Base-by-base conservation (phyloP, 805 yeast genomes). In the Wickerhamiella lipophila region DNA sequence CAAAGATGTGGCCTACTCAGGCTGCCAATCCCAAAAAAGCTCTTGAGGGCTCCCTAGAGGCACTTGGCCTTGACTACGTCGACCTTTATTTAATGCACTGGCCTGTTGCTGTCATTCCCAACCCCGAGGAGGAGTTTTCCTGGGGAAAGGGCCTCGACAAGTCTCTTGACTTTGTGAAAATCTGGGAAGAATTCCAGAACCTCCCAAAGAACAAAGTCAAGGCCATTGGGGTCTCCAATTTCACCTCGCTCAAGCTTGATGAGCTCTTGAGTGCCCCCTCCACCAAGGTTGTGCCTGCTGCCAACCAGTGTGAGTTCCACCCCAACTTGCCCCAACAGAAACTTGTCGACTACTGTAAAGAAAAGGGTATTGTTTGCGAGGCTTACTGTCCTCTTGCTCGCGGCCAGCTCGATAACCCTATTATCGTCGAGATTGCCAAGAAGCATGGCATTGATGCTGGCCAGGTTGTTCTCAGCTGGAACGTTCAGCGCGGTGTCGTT, bases 371-470 rank as follows among this genome's bases (percentile, higher is more conserved):
- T 53, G 61, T 68, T 25, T 63, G 79, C 46, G 81, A 81, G 59
- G 92, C 89, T 6, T 84, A 82, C 64, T 77, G 85, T 26, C 92
- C 94, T 35, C 72, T 83, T 52, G 92, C 88, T 6, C 68, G 79
- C 2, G 60, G 67, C 16, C 70, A 77, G 47, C 58, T 78, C 56
- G 70, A 74, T 51, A 60, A 76, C 46, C 77, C 77, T 19, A 54
- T 68, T 13, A 71, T 80, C 3, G 66, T 73, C 47, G 68, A 73
- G 47, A 60, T 83, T 34, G 84, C 86, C 15, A 59, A 71, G 50
- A 77, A 78, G 63, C 73, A 82, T 57, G 59, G 63, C 21, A 76
- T 69, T 9, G 60, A 73, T 3, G 69, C 75, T 0, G 78, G 75
- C 49, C 81, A 76, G 54, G 70, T 85, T 9, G 67, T 77, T 15